Percentiles rank a stretch among this genome's conserved stretches.
Conservation (phyloP, 2,329 filamentous ascomycete species). For the Aureobasidium subglaciale region DNA sequence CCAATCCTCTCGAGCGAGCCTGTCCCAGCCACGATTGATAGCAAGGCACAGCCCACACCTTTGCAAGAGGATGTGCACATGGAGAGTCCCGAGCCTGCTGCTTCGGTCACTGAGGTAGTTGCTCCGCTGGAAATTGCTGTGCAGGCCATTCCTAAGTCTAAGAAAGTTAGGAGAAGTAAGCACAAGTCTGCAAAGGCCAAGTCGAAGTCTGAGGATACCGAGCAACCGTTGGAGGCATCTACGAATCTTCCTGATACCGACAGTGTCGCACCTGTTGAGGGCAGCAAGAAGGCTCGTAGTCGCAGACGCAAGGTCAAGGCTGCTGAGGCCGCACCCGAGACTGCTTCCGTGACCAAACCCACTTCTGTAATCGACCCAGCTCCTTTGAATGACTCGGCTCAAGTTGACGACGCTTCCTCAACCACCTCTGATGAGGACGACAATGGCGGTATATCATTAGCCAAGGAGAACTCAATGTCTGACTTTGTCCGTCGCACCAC, state of each 20-base stretch:
- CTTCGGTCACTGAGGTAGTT: neutral
- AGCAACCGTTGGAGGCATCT: neutral
- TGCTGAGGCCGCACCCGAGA: neutral
- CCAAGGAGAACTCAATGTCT: neutral
- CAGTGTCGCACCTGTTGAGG: neutral
- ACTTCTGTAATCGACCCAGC: neutral
- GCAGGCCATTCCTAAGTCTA: neutral
- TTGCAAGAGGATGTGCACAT: neutral
- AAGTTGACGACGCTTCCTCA: neutral
- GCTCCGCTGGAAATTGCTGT: neutral
- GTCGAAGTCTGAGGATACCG: neutral
- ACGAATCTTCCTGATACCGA: neutral
- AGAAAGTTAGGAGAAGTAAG: conserved; percentile 7
- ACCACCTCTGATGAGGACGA: neutral
- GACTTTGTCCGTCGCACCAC: neutral
- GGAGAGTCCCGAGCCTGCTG: neutral
- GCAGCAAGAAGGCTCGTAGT: neutral
- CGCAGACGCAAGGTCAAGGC: neutral
- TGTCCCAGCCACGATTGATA: neutral
- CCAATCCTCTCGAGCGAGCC: neutral
- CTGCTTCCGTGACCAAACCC: neutral
- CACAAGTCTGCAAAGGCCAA: neutral
- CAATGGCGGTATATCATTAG: neutral
- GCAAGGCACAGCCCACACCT: neutral
- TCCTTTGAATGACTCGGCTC: neutral